Base-by-base conservation (phyloP, 2,329 filamentous ascomycete genomes). In the Phyllosticta citrichinensis region DNA sequence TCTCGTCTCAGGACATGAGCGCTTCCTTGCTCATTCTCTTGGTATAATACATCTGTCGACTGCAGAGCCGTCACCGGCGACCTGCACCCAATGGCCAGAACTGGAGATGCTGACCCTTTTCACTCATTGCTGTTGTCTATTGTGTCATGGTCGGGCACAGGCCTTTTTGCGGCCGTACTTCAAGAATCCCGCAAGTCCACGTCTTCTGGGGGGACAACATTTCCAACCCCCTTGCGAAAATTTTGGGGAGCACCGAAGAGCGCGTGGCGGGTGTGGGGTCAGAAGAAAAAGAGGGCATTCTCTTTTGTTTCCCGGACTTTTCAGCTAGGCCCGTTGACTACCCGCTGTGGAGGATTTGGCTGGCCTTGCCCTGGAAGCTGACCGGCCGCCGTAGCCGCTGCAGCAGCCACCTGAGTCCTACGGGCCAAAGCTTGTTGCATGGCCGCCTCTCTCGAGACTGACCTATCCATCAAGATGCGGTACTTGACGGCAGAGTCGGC, bases 401-500 rank as follows among this genome's bases (percentile, higher is more conserved):
- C 58, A 24, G 66, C 66, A 1, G 58, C 58, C 2, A 30, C 47
- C 40, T 52, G 24, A 19, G 9, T 56, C 47, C 58, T 53, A 19
- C 58, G 53, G 4, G 58, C 58, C 60, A 65, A 30, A 5, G 56
- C 60, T 59, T 72, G 71, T 64, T 76, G 76, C 58, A 72, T 72
- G 50, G 70, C 72, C 62, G 72, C 74, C 65, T 72, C 71, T 66
- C 59, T 74, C 50, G 60, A 61, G n/a, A 57, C 55, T 5, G 55
- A 53, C n/a, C 60, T 53, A 24, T 61, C 72, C 33, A 74, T 71
- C 80, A 80, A 71, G 75, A 81, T 69, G 72, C 82, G 79, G 68
- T 83, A 82, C 60, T 79, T 76, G 74, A 83, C 83, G 68, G 82
- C 79, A 62, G 81, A 72, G 60, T 80, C 79, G 64, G 80, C 79